phyloP scores from a whole-genome alignment of 176 grass and related monocot genomes.

The Aegilops tauschii region DNA sequence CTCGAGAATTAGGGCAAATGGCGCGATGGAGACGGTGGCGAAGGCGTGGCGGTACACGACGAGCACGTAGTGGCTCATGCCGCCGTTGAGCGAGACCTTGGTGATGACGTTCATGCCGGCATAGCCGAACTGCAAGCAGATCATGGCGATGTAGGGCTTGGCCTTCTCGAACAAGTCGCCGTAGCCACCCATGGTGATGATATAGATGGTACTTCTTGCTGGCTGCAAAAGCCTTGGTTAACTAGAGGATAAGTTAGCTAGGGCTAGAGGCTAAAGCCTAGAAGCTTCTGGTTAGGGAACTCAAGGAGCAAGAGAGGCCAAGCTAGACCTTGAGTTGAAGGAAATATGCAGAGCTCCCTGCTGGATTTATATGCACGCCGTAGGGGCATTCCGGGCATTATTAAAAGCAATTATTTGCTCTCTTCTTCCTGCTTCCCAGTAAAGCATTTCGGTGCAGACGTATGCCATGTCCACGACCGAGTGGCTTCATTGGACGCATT shows the following conservation, averaged over 20 bases:
- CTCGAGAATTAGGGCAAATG: conserved; percentile 84
- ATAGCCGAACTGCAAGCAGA: conserved; percentile 88
- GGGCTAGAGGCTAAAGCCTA: neutral
- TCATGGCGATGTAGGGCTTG: conserved; percentile 94
- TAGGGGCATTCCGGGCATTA: neutral
- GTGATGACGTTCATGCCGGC: conserved; percentile 97
- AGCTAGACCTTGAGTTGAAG: conserved; percentile 47
- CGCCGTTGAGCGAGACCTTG: conserved; percentile 86
- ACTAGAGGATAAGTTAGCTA: neutral
- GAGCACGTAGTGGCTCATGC: conserved; percentile 96
- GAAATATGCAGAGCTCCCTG: neutral
- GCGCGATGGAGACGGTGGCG: conserved; percentile 87
- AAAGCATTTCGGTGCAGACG: conserved; percentile 27
- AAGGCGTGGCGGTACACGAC: conserved; percentile 97
- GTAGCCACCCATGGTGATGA: conserved; percentile 41
- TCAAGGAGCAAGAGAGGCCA: conserved; percentile 33
- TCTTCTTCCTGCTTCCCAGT: neutral
- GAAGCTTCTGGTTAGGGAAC: conserved; percentile 26
- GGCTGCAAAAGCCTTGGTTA: conserved; percentile 3
- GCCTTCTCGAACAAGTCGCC: conserved; percentile 54
- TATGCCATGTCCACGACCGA: conserved; percentile 10
- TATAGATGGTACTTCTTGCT: neutral
- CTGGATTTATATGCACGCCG: conserved; percentile 24
- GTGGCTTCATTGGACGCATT: conserved; percentile 16
- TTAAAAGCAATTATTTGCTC: neutral